Conservation (phyloP, 352 stramenopile species). For the Phytophthora meadii region DNA sequence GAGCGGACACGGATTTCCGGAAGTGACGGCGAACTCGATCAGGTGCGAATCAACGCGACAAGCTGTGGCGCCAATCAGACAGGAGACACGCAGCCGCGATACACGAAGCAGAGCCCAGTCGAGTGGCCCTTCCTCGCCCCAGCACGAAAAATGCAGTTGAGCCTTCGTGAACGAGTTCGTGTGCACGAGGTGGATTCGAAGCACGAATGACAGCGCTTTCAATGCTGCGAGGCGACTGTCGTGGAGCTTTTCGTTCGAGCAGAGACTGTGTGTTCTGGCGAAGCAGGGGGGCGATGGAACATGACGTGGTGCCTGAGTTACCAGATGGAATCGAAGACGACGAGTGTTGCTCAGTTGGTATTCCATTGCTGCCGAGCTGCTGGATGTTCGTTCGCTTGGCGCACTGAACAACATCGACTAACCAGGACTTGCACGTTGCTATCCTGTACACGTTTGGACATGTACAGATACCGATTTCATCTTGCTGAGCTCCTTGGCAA, state of each 20-base stretch:
- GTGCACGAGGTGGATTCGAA: constrained; percentile 15
- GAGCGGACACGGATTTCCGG: constrained; percentile 15
- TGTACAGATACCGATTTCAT: not conserved
- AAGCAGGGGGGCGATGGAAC: constrained; percentile 8
- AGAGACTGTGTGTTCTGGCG: constrained; percentile 24
- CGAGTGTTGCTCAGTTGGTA: constrained; percentile 4
- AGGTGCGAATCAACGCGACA: constrained; percentile 3
- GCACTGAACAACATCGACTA: not conserved
- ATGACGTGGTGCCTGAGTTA: constrained; percentile 1
- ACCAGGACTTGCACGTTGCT: not conserved
- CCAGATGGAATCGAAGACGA: constrained; percentile 24
- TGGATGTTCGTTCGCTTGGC: too few species aligned
- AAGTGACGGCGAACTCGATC: constrained; percentile 10
- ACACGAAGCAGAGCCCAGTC: constrained; percentile 13
- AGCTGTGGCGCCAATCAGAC: constrained; percentile 2
- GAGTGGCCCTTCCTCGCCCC: constrained; percentile 20
- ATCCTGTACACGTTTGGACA: not conserved
- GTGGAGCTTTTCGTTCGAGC: constrained; percentile 9
- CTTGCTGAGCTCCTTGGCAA: constrained; percentile 7
- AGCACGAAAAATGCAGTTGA: constrained; percentile 30
- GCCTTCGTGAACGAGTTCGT: constrained; percentile 18
- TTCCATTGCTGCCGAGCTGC: too few species aligned
- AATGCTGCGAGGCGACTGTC: constrained; percentile 19
- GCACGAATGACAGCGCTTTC: constrained; percentile 21
- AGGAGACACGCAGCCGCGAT: constrained; percentile 2